These are phyloP conservation scores for Amphibolis antarctica DNA, from an alignment of 106 monocot genomes.

Conservation along the genomic window DNA sequence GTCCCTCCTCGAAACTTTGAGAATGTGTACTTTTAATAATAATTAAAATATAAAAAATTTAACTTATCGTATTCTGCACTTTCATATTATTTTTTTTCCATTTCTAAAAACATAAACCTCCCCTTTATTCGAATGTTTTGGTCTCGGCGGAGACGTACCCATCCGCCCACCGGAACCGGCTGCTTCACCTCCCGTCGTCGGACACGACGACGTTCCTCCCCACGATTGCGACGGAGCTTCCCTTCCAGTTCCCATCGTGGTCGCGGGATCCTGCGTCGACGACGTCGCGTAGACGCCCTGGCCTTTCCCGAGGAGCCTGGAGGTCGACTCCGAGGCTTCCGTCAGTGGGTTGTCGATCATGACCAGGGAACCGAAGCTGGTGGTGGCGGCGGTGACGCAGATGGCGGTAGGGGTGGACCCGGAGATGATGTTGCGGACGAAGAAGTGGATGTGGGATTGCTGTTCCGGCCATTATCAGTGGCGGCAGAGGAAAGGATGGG, in stretches of 20 bases:
- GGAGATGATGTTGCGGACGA: conserved; percentile 17
- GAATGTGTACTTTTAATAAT: too few species aligned
- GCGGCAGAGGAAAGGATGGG: neutral
- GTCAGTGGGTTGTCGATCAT: conserved; percentile 22
- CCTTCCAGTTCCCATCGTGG: conserved; percentile 12
- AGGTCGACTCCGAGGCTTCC: neutral
- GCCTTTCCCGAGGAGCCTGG: conserved; percentile 17
- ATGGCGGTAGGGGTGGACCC: conserved; percentile 16
- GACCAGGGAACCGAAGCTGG: conserved; percentile 12
- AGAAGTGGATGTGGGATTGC: conserved; percentile 27
- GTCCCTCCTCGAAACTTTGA: too few species aligned
- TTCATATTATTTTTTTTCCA: too few species aligned
- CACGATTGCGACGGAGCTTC: conserved; percentile 12
- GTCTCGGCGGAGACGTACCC: conserved; percentile 11
- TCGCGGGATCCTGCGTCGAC: conserved; percentile 4
- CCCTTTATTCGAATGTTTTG: neutral
- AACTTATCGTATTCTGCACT: too few species aligned
- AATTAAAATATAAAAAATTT: too few species aligned
- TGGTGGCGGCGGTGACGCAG: neutral
- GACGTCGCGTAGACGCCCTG: conserved; percentile 14
- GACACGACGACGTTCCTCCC: conserved; percentile 10
- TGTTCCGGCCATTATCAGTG: conserved; percentile 1
- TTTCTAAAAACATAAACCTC: too few species aligned
- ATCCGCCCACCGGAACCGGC: conserved; percentile 4
- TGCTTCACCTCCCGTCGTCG: conserved; percentile 1